Evolutionary conservation across 2,329 filamentous ascomycete species (phyloP), one percentile per base, ranked within the genome.

Genomic region (Apiospora kogelbergensis): DNA sequence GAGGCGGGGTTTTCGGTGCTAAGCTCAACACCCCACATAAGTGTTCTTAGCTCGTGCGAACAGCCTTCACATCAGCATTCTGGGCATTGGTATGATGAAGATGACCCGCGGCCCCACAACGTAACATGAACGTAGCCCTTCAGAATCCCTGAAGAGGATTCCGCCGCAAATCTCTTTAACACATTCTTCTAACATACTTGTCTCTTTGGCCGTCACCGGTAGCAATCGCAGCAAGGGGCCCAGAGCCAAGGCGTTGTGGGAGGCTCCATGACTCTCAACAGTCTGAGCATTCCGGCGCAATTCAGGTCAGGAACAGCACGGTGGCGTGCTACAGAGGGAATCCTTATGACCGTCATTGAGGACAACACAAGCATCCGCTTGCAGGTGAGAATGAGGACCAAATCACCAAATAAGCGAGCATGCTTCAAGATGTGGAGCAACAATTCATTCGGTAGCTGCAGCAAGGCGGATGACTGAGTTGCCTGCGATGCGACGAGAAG

Each of bases 171-270:
- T 37, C 33, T 37, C 33, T 37, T 37, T 37, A 37, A 37, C 33
- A 37, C 33, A 37, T 37, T 37, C 33, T 37, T 37, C 33, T 37
- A 37, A 37, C 33, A 37, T 37, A 37, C 33, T 37, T 37, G 33
- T 37, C 33, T 60, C 53, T 60, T 26, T 26, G 53, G 53, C 53
- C 53, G 53, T 6, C 22, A 60, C 53, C 53, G 53, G 33, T 60
- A 60, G 53, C 53, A 60, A 60, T 60, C 53, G 17, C 53, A 60
- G 53, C 53, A 60, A 60, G 33, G 53, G 6, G 53, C 53, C 53
- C 53, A 60, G 48, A 11, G 48, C 48, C 22, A 57, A 60, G 53
- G 22, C 22, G 11, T 60, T 60, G 10, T 60, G 22, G 53, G 53
- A 24, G 53, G 53, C 15, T 26, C n/a, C 53, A 60, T 26, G 53